Evolutionary conservation across 2,329 filamentous ascomycete genomes (phyloP).

Genomic region (Pseudopyrenochaeta lycopersici): DNA sequence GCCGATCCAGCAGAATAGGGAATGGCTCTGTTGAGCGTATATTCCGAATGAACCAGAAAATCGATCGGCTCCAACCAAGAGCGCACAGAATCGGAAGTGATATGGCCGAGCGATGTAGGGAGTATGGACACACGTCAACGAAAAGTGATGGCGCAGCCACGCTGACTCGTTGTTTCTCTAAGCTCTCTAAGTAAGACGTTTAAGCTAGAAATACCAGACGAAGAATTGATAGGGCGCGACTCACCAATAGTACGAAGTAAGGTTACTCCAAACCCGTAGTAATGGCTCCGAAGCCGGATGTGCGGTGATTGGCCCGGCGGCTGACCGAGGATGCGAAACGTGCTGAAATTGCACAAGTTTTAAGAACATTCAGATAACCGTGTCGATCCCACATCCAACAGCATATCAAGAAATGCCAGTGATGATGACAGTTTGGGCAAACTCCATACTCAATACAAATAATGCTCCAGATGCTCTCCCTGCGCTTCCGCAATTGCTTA

Average conservation of each 20-base stretch:
- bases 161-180: conserved; percentile 4
- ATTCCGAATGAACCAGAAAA: conserved; percentile 12
- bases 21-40: too few species aligned
- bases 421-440: too few species aligned
- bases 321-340: conserved; percentile 18
- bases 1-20: too few species aligned
- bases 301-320: conserved; percentile 27
- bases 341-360: conserved; percentile 26
- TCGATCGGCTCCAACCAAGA: neutral
- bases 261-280: conserved; percentile 33
- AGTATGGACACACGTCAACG: neutral
- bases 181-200: conserved; percentile 2
- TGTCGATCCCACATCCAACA: conserved; percentile 17
- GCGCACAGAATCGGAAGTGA: neutral
- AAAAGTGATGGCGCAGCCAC: conserved; percentile 1
- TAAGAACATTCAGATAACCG: conserved; percentile 31
- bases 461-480: too few species aligned
- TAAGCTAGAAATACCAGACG: conserved; percentile 4
- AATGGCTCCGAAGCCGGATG: conserved; percentile 41
- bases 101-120: neutral
- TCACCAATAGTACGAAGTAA: conserved; percentile 15
- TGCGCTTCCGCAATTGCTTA: too few species aligned
- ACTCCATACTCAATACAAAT: too few species aligned
- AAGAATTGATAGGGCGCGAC: conserved; percentile 25
- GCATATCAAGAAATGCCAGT: neutral